Conservation (phyloP, 345 rosid species). For the Linum tenue region DNA sequence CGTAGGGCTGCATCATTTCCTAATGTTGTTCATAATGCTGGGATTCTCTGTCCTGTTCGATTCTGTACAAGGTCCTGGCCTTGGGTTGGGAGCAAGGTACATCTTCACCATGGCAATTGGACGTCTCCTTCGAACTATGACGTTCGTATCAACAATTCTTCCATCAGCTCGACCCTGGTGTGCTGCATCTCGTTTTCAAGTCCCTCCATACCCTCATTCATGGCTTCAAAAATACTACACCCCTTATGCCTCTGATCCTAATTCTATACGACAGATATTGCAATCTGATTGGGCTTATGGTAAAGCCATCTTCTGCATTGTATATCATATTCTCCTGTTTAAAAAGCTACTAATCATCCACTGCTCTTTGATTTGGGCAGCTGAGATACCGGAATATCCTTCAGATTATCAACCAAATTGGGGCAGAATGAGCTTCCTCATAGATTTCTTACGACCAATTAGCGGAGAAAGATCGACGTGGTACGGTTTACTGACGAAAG, state of each 20-base stretch:
- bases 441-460: conserved; percentile 78
- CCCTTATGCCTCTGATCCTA: conserved; percentile 68
- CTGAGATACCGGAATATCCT: conserved; percentile 30
- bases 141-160: conserved; percentile 74
- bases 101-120: conserved; percentile 91
- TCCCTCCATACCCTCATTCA: conserved; percentile 66
- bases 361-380: conserved; percentile 22
- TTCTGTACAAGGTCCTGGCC: conserved; percentile 81
- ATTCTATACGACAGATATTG: conserved; percentile 54
- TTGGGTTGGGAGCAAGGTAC: conserved; percentile 85
- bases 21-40: conserved; percentile 82
- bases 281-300: conserved; percentile 57
- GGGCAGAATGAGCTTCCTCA: conserved; percentile 78
- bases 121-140: conserved; percentile 82
- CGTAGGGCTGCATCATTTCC: conserved; percentile 71
- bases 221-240: conserved; percentile 90
- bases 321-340: no score
- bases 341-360: no score
- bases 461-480: conserved; percentile 58
- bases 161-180: conserved; percentile 98
- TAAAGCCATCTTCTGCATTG: conserved; percentile 10
- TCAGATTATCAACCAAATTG: conserved; percentile 64
- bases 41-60: conserved; percentile 80
- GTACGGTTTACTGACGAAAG: conserved; percentile 67
- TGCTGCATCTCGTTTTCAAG: conserved; percentile 53